Evolutionary conservation across 2,329 filamentous ascomycete genomes (phyloP).

Genomic region (Xylariaceae sp.): DNA sequence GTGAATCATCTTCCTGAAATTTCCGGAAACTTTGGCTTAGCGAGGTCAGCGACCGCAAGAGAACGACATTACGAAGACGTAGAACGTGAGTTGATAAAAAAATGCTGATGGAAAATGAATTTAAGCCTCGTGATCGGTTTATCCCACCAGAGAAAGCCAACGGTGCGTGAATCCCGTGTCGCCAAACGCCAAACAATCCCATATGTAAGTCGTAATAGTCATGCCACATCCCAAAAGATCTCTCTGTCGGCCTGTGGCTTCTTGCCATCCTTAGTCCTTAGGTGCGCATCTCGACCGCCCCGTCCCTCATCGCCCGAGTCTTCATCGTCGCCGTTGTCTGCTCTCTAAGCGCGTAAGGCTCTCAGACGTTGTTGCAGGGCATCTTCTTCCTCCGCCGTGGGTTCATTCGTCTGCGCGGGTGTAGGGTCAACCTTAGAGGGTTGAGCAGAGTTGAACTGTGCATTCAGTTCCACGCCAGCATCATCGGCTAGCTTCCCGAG

Average conservation of each 20-base stretch:
- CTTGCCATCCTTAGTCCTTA: background rate
- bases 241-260: background rate
- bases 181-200: background rate
- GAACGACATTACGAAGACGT: no score
- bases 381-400: constrained; percentile 75
- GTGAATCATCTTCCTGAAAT: no score
- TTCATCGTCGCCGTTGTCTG: constrained; percentile 3
- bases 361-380: constrained; percentile 61
- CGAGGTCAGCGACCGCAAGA: no score
- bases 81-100: no score
- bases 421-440: constrained; percentile 55
- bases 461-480: constrained; percentile 75
- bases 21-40: no score
- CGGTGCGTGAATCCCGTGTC: background rate
- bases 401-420: constrained; percentile 51
- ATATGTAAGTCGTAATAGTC: background rate
- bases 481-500: constrained; percentile 85
- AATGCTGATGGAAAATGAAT: no score
- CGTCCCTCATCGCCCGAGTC: background rate
- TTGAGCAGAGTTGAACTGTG: constrained; percentile 62
- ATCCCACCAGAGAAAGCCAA: background rate
- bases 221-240: background rate
- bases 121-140: no score
- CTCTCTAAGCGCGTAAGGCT: constrained; percentile 47
- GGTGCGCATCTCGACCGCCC: background rate